Conservation (phyloP, 306 rosid genomes). For the Cajanus cajan region DNA sequence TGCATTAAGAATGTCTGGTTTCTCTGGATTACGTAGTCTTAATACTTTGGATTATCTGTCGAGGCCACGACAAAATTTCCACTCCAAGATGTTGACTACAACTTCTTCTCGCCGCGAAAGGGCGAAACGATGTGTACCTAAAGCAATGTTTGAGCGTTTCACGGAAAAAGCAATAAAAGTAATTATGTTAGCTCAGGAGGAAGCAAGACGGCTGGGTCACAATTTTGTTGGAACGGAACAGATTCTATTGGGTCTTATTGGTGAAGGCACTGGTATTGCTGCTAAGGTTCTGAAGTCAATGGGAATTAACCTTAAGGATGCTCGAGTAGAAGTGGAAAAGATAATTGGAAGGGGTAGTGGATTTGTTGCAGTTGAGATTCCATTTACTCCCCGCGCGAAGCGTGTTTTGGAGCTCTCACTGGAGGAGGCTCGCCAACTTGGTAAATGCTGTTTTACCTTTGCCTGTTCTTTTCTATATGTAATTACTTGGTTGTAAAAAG, state of each 20-base stretch:
- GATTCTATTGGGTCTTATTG: conserved; percentile 82
- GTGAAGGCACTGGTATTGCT: conserved; percentile 91
- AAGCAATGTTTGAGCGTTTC: conserved; percentile 94
- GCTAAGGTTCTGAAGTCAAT: conserved; percentile 87
- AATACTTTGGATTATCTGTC: conserved; percentile 62
- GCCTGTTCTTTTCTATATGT: background rate
- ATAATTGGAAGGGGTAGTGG: conserved; percentile 95
- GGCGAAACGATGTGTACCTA: conserved; percentile 65
- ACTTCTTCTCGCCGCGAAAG: conserved; percentile 45
- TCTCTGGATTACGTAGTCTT: conserved; percentile 65
- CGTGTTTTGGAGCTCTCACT: conserved; percentile 89
- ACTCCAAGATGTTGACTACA: conserved; percentile 48
- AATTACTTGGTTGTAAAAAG: background rate
- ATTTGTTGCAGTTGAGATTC: conserved; percentile 90
- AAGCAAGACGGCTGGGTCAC: conserved; percentile 89
- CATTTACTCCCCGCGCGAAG: conserved; percentile 90
- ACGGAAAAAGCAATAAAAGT: conserved; percentile 90
- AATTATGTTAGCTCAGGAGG: conserved; percentile 91
- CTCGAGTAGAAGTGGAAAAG: conserved; percentile 92
- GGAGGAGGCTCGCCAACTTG: conserved; percentile 93
- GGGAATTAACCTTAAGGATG: conserved; percentile 88
- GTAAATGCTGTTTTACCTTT: conserved; percentile 19
- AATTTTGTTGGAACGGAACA: conserved; percentile 94
- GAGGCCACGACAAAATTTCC: conserved; percentile 51
- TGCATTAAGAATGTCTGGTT: conserved; percentile 50